Percentiles rank a stretch among this genome's conserved stretches.
These are phyloP conservation scores for Tylopilus vinaceipallidus DNA, from an alignment of 768 basidiomycete genomes.

Conservation along the genomic window DNA sequence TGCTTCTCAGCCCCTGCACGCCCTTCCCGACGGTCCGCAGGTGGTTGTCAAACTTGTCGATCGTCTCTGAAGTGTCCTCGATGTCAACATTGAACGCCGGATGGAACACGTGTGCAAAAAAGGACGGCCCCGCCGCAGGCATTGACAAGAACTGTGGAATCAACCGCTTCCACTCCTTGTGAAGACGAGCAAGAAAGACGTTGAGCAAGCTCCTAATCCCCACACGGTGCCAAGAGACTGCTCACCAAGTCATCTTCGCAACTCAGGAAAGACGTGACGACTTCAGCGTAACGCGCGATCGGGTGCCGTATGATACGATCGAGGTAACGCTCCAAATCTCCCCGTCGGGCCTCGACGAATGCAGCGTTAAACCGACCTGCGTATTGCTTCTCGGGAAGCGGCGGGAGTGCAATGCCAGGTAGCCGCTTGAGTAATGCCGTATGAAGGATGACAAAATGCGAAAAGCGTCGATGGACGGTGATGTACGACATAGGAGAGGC, in stretches of 20 bases:
- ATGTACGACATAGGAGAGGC: constrained; percentile 51
- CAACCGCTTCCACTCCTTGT: constrained; percentile 69
- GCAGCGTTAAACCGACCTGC: constrained; percentile 76
- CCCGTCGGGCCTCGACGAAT: constrained; percentile 79
- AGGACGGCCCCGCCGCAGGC: constrained; percentile 68
- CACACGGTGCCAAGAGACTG: constrained; percentile 8
- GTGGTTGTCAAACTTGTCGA: constrained; percentile 64
- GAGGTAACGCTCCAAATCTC: constrained; percentile 80
- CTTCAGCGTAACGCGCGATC: constrained; percentile 73
- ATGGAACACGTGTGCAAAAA: constrained; percentile 79
- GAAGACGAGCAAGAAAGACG: not conserved
- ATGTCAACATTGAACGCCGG: constrained; percentile 81
- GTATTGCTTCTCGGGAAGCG: constrained; percentile 84
- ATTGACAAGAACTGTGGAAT: constrained; percentile 59
- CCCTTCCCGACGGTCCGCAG: constrained; percentile 64
- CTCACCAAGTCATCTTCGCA: constrained; percentile 75
- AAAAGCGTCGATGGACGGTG: constrained; percentile 80
- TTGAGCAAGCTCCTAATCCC: not conserved
- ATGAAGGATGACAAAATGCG: constrained; percentile 79
- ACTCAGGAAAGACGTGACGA: constrained; percentile 74
- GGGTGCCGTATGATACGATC: constrained; percentile 70
- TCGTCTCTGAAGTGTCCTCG: constrained; percentile 61
- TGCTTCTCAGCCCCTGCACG: constrained; percentile 61
- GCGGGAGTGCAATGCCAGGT: constrained; percentile 76
- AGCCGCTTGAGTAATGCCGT: constrained; percentile 65